phyloP scores from a whole-genome alignment of 163 green algal species.

The Prototheca stagnorum region DNA sequence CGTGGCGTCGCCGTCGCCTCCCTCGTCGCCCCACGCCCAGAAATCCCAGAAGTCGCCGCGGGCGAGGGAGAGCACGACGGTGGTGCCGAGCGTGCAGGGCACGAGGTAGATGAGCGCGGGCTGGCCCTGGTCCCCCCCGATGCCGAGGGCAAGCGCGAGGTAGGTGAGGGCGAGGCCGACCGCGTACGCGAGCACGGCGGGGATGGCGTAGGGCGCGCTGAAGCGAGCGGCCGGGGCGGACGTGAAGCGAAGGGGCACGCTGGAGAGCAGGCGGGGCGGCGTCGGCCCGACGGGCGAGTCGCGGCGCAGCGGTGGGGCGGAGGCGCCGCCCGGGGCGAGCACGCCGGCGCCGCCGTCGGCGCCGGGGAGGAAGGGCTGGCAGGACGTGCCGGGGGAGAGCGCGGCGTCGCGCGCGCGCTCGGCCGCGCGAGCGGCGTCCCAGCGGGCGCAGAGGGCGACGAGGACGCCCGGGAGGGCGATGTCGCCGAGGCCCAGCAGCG shows the following conservation, averaged over 20 bases:
- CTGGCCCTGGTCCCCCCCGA: constrained; percentile 46
- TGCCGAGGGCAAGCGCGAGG: constrained; percentile 39
- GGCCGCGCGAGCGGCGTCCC: constrained; percentile 18
- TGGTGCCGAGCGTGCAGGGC: constrained; percentile 53
- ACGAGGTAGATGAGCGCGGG: constrained; percentile 82
- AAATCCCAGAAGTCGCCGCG: constrained; percentile 38
- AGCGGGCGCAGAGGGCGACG: constrained; percentile 44
- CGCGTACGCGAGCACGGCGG: constrained; percentile 32
- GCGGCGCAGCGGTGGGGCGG: no score
- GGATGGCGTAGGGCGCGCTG: constrained; percentile 50
- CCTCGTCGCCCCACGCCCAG: constrained; percentile 9
- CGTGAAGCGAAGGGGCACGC: neutral
- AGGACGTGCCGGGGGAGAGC: neutral
- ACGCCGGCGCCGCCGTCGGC: no score
- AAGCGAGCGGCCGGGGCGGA: neutral
- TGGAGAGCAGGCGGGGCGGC: neutral
- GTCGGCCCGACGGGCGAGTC: no score
- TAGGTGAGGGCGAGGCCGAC: constrained; percentile 66
- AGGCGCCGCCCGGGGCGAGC: no score
- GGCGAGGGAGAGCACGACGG: constrained; percentile 20
- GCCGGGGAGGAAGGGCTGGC: neutral
- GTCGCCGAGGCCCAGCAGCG: constrained; percentile 77
- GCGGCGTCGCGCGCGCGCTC: neutral
- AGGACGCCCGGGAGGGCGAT: constrained; percentile 80
- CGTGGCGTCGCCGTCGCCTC: no score